Evolutionary conservation across 2,329 filamentous ascomycete species (phyloP), one percentile per base, ranked within the genome.

Genomic region (Pyrenophora tritici-repentis): DNA sequence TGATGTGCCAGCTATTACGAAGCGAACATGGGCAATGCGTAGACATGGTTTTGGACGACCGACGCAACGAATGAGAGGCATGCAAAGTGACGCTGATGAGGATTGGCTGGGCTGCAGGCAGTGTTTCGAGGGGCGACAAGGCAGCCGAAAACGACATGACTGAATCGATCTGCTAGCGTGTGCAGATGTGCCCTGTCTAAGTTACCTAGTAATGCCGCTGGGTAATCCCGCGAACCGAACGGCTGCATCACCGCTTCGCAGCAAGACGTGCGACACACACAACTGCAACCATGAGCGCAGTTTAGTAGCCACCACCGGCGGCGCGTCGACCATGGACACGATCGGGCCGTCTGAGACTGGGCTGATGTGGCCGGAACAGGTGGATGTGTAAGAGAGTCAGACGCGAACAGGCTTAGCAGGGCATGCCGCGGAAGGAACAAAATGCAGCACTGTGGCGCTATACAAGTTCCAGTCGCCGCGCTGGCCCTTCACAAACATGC

Each of bases 261-360:
- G 42, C 47, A 40, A 40, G 34, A 42, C 40, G 43, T 55, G 51
- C 46, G 40, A 57, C 49, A 47, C 42, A 32, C 49, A 47, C 42
- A 32, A 44, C 46, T 46, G 43, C 42, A 32, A 44, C 46, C 47
- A 41, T 49, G 33, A 39, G 47, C 41, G 40, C 26, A 39, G 45
- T 14, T 37, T 12, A 42, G 40, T 20, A 32, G 29, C 31, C 39
- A 29, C 34, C 34, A 42, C 44, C 22, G 35, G 31, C 33, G 37
- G 31, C 33, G 32, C 29, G 26, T 40, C 33, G 37, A 44, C 42
- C 32, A 50, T 49, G 34, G 44, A 39, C 20, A 47, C 17, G 59
- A 40, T 52, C 52, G 53, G 56, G 52, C 53, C 55, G 56, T 61
- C 50, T 61, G 58, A 62, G 57, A 62, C 61, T 54, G 47, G 47